Evolutionary conservation across 78 protist genomes (phyloP), one percentile per base, ranked within the genome.

Genomic region (Isochrysis galbana): DNA sequence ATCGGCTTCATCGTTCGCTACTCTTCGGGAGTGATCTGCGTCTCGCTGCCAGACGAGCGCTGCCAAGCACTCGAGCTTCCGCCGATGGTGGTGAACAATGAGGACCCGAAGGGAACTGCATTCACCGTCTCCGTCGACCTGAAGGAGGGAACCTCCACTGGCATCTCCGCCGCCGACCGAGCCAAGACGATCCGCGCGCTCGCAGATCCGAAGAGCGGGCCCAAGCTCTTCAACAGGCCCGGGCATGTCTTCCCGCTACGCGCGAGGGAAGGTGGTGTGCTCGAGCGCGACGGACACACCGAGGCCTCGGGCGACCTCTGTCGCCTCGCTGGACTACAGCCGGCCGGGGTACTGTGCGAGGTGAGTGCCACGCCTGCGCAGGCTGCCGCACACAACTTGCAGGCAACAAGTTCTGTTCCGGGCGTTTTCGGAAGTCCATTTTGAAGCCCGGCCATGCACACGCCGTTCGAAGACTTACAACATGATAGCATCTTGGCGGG

Each of bases 241-340:
- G 97, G 74, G 36, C 74, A 61, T 32, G 74, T 61, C 74, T 61
- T 61, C 74, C 74, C 74, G 14, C 74, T 61, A 32, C 74, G 74
- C 74, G n/a, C 74, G 29, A 7, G 74, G 5, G 72, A 87, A 29
- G 96, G 95, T 14, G 97, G 97, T 26, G 91, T 92, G 51, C 69
- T 91, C 39, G 91, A 4, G 54, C 80, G 97, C 42, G 84, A 44
- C 10, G 97, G 97, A 0, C 97, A 95, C 93, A 95, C 97, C 32
- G 97, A 94, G 44, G 96, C 77, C 23, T 32, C 77, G 77, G 36
- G 5, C 23, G 94, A 93, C 61, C 90, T 94, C 22, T 94, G 95
- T 54, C 0, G 47, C 26, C 32, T 94, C 34, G 92, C 93, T 1
- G 89, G 90, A 1, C 61, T 83, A 34, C 14, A 0, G 11, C 95